Evolutionary conservation across 208 protist species (phyloP).

Genomic region (Trypanosoma platydactyli): DNA sequence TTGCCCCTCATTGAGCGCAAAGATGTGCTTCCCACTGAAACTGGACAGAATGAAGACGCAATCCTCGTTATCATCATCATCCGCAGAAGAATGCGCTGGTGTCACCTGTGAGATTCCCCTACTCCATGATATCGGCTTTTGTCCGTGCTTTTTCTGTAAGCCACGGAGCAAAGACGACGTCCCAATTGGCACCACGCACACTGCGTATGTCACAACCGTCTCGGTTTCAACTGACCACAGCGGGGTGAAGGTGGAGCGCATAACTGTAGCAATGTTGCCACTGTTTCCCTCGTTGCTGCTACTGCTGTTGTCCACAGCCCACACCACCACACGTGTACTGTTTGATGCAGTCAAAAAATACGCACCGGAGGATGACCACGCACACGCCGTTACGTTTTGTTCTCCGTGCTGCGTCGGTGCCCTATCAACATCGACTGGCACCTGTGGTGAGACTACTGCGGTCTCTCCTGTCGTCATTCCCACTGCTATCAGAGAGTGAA

Average conservation of each 20-base stretch:
- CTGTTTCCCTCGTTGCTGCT: slow-evolving; percentile 21
- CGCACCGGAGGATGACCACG: slow-evolving; percentile 60
- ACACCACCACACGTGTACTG: slow-evolving; percentile 60
- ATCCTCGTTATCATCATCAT: slow-evolving; percentile 35
- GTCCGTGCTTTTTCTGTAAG: neutral
- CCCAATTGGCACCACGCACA: slow-evolving; percentile 35
- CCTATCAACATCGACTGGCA: slow-evolving; percentile 51
- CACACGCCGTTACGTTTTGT: slow-evolving; percentile 38
- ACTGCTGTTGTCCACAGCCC: slow-evolving; percentile 55
- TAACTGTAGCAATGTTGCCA: neutral
- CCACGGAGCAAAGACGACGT: neutral
- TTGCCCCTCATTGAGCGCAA: slow-evolving; percentile 66
- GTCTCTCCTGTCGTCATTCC: slow-evolving; percentile 6
- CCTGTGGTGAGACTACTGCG: slow-evolving; percentile 14
- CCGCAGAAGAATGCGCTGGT: neutral
- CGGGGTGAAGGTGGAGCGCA: slow-evolving; percentile 33
- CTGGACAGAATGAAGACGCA: slow-evolving; percentile 65
- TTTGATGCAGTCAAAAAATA: slow-evolving; percentile 66
- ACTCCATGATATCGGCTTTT: neutral
- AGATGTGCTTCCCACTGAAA: slow-evolving; percentile 36
- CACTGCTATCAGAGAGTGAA: slow-evolving; percentile 25
- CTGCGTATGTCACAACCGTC: slow-evolving; percentile 38
- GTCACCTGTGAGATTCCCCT: neutral
- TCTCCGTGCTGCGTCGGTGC: slow-evolving; percentile 62
- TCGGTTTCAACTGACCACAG: slow-evolving; percentile 71